These are phyloP conservation scores for Aspergillus phoenicis DNA, from an alignment of 2,329 filamentous ascomycete species.

Conservation along the genomic window DNA sequence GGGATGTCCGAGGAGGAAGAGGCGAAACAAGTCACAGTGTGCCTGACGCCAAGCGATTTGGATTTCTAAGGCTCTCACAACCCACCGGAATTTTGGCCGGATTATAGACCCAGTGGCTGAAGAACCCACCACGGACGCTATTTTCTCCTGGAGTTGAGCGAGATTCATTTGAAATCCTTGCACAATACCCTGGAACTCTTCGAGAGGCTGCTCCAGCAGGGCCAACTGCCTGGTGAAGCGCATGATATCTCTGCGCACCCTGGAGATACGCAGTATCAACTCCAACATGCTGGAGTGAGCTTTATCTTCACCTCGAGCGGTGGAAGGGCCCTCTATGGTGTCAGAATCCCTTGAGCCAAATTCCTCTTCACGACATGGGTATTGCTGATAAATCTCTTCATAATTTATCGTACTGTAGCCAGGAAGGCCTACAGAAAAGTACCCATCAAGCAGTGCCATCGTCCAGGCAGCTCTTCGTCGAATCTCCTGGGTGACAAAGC, in stretches of 20 bases:
- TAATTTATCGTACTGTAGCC: neutral
- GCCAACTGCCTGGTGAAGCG: slow-evolving; percentile 2
- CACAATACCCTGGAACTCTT: neutral
- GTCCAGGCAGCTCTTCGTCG: neutral
- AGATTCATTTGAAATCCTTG: neutral
- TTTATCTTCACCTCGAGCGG: neutral
- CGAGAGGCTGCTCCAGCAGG: neutral
- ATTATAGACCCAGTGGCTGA: neutral
- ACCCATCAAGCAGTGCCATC: slow-evolving; percentile 1
- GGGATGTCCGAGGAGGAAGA: slow-evolving; percentile 2
- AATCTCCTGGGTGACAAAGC: slow-evolving; percentile 2
- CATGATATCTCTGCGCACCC: neutral
- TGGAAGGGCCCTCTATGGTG: neutral
- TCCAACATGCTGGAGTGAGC: neutral
- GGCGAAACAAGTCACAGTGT: neutral
- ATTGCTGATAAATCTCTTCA: slow-evolving; percentile 2
- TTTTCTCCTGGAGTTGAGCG: neutral
- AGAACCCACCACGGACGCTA: neutral
- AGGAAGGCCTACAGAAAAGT: neutral
- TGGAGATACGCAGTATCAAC: neutral
- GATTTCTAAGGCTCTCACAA: neutral
- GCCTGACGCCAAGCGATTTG: neutral
- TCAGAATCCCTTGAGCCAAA: neutral
- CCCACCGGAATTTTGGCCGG: neutral
- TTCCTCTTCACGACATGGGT: slow-evolving; percentile 1